phyloP scores from a whole-genome alignment of 2,329 filamentous ascomycete genomes.

The Verticillium dahliae region DNA sequence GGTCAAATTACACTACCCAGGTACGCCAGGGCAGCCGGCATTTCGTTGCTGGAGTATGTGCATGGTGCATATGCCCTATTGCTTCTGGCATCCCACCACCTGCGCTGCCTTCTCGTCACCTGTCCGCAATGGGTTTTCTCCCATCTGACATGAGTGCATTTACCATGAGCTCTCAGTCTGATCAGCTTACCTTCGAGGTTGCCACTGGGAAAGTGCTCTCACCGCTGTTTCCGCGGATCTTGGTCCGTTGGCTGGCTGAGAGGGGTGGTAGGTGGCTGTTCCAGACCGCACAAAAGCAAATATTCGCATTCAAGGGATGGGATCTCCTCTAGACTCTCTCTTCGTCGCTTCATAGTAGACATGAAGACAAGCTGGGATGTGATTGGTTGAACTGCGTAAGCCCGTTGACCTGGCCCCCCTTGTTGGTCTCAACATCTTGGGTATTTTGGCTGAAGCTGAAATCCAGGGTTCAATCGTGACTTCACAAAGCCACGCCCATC shows the following conservation, averaged over 20 bases:
- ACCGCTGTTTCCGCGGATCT: neutral
- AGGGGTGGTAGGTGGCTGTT: neutral
- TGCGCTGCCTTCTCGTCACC: neutral
- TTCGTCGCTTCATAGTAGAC: neutral
- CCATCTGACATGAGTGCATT: neutral
- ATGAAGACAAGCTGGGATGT: neutral
- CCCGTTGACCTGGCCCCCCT: neutral
- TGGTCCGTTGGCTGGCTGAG: neutral
- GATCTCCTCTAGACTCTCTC: neutral
- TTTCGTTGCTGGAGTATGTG: neutral
- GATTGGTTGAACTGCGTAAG: neutral
- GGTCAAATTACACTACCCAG: neutral
- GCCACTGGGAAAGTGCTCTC: neutral
- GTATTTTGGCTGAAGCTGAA: neutral
- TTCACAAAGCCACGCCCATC: neutral
- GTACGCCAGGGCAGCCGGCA: neutral
- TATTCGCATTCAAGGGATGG: neutral
- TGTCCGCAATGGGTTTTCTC: neutral
- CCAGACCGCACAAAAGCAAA: neutral
- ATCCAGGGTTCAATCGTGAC: no score
- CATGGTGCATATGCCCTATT: neutral
- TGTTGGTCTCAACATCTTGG: neutral
- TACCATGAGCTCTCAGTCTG: no score
- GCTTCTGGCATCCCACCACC: neutral
- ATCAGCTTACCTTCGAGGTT: neutral